Conservation (phyloP, 805 yeast genomes). For the Pichia paraexigua region DNA sequence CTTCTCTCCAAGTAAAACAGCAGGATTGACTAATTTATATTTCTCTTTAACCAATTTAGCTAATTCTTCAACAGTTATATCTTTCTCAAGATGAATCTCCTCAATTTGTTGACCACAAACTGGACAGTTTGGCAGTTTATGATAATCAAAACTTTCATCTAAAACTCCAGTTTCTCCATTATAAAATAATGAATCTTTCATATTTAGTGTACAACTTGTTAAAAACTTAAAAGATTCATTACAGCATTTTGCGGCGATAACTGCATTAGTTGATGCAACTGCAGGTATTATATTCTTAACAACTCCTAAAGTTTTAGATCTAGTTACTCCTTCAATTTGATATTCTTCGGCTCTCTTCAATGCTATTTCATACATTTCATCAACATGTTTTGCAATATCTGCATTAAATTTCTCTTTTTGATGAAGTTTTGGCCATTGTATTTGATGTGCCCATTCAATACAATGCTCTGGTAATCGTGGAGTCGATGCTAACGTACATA, state of each 20-base stretch:
- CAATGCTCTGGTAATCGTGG: conserved; percentile 95
- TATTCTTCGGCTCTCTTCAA: conserved; percentile 51
- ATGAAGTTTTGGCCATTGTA: conserved; percentile 58
- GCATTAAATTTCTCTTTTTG: conserved; percentile 49
- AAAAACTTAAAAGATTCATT: conserved; percentile 78
- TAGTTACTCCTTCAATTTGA: conserved; percentile 69
- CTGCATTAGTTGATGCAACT: conserved; percentile 88
- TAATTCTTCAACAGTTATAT: conserved; percentile 12
- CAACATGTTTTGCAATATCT: conserved; percentile 60
- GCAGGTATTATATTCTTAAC: conserved; percentile 91
- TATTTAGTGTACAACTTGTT: conserved; percentile 56
- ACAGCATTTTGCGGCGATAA: conserved; percentile 83
- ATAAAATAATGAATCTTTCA: conserved; percentile 79
- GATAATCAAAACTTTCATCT: conserved; percentile 62
- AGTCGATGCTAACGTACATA: conserved; percentile 89
- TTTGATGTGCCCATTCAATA: conserved; percentile 77
- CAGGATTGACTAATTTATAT: conserved; percentile 14
- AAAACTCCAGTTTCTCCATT: conserved; percentile 77
- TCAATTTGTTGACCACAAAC: conserved; percentile 53
- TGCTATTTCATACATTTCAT: conserved; percentile 53
- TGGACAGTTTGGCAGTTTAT: conserved; percentile 54
- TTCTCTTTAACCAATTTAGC: conserved; percentile 11
- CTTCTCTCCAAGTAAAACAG: conserved; percentile 14
- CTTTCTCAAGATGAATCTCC: conserved; percentile 8
- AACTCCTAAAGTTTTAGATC: conserved; percentile 70